Evolutionary conservation across 2,329 filamentous ascomycete genomes (phyloP).

Genomic region (Allantophomopsis lycopodina): DNA sequence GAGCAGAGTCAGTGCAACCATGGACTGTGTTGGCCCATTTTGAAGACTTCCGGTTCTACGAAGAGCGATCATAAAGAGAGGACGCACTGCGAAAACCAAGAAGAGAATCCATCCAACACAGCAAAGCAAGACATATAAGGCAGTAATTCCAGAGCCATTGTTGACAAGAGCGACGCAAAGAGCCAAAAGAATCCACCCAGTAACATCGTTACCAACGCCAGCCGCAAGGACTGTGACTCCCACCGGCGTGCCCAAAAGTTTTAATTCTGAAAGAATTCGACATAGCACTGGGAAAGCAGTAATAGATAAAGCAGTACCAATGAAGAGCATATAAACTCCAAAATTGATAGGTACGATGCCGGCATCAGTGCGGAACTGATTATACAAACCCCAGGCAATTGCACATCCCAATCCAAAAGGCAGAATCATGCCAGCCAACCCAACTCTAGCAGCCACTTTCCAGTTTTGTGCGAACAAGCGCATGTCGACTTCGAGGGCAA

Average conservation of each 20-base stretch:
- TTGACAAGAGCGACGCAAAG: conserved; percentile 91
- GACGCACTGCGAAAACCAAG: conserved; percentile 58
- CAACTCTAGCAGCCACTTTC: conserved; percentile 65
- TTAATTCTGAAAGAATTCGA: conserved; percentile 82
- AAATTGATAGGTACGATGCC: conserved; percentile 44
- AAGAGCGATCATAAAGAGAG: conserved; percentile 61
- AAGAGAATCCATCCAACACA: conserved; percentile 65
- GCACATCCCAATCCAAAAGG: conserved; percentile 74
- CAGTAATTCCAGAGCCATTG: conserved; percentile 66
- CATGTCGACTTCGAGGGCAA: conserved; percentile 77
- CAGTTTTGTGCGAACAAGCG: conserved; percentile 68
- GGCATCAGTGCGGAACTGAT: conserved; percentile 43
- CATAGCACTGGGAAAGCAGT: conserved; percentile 87
- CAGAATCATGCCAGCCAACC: conserved; percentile 63
- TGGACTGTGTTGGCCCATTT: conserved; percentile 75
- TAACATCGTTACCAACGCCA: conserved; percentile 85
- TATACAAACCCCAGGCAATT: conserved; percentile 69
- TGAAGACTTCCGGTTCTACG: conserved; percentile 64
- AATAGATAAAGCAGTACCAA: conserved; percentile 87
- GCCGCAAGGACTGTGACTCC: conserved; percentile 82
- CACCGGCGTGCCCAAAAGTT: conserved; percentile 69
- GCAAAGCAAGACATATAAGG: conserved; percentile 71
- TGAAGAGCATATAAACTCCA: conserved; percentile 59
- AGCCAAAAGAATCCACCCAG: conserved; percentile 83
- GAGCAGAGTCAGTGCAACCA: conserved; percentile 71